Evolutionary conservation across 1,284 basidiomycete species (phyloP), one percentile per base, ranked within the genome.

Genomic region (Xerocomus nothofagi): DNA sequence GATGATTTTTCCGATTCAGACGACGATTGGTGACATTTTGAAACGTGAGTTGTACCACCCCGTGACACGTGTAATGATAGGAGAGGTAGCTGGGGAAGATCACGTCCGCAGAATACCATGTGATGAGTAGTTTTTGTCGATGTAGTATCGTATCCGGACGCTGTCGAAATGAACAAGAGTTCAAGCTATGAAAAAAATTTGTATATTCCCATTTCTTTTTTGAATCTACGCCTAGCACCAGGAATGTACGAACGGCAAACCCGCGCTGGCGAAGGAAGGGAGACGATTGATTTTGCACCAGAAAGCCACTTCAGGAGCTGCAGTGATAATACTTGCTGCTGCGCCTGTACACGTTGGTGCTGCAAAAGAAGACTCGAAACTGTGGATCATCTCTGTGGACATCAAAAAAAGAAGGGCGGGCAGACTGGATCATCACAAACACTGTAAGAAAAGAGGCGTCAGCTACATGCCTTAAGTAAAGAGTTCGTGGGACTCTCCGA

Each of bases 231-330:
- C 60, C 49, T 20, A 37, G 53, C 47, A 36, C 21, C n/a, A 31
- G 48, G 41, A 29, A 18, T 23, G 23, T 17, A 50, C n/a, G 14
- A 27, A 33, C 5, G 21, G 6, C 4, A 1, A 46, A 36, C 39
- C 54, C 4, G 18, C 10, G 39, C 59, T 34, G 46, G 53, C 49
- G 39, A 42, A 44, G 30, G 27, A 39, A 60, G 48, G 27, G 21
- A 44, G 45, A 56, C 41, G 27, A 8, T 64, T n/a, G 11, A 53
- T 65, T 2, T 65, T 50, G 63, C 63, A 65, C 63, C 63, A 57
- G n/a, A 57, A 69, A 67, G 29, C 57, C 67, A 68, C 63, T 65
- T 65, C 63, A 69, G 65, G 67, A 63, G 54, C 61, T 68, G 63
- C 63, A 66, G 30, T 63, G 46, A 26, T n/a, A 32, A 23, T 9